Evolutionary conservation across 2,329 filamentous ascomycete species (phyloP).

Genomic region (Sporothrix brasiliensis): DNA sequence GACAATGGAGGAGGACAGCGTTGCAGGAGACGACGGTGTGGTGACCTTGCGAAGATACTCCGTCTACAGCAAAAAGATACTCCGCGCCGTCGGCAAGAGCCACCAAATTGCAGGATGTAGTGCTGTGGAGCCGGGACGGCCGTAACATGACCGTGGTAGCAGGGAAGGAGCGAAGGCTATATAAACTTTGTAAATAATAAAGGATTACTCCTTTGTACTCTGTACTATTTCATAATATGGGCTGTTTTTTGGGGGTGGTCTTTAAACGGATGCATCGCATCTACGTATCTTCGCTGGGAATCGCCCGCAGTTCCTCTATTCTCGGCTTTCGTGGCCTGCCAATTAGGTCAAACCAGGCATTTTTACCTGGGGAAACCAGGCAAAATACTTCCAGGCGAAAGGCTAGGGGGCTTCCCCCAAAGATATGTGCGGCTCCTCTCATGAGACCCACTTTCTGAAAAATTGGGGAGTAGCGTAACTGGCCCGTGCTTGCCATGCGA

Average conservation of each 20-base stretch:
- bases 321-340: neutral
- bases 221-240: too few species aligned
- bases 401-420: neutral
- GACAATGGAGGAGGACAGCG: neutral
- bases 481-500: conserved; percentile 18
- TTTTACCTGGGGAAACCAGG: neutral
- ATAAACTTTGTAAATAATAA: too few species aligned
- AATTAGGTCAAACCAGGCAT: neutral
- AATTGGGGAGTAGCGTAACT: conserved; percentile 21
- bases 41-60: conserved; percentile 17
- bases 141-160: too few species aligned
- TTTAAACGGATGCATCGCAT: conserved; percentile 1
- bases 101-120: neutral
- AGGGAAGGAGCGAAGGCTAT: too few species aligned
- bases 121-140: neutral
- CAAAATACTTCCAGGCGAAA: conserved; percentile 14
- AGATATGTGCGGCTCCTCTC: neutral
- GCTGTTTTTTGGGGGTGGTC: neutral
- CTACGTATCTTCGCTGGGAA: conserved; percentile 16
- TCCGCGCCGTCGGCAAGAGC: conserved; percentile 19
- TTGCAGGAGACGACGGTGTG: conserved; percentile 1
- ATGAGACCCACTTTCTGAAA: neutral
- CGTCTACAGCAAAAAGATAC: conserved; percentile 22
- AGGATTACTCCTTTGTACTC: too few species aligned
- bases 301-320: neutral